phyloP scores from a whole-genome alignment of 2,329 filamentous ascomycete species.

The Fusarium hostae region DNA sequence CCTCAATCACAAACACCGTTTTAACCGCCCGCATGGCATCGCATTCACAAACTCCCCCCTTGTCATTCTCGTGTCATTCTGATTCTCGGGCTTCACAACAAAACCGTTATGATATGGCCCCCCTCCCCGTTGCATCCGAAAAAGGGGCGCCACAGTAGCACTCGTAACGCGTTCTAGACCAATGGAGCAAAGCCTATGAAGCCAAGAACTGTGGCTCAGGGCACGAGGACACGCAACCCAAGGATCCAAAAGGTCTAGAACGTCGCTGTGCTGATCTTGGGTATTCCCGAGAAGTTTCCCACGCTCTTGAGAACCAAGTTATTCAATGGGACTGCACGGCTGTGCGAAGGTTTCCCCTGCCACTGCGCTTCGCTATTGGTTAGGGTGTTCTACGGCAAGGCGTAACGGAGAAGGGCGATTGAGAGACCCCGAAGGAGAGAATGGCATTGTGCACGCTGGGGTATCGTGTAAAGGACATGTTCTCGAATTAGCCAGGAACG shows the following conservation, averaged over 20 bases:
- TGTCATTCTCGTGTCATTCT: constrained; percentile 1
- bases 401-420: constrained; percentile 11
- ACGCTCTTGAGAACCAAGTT: background rate
- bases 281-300: constrained; percentile 43
- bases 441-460: constrained; percentile 1
- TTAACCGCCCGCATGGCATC: background rate
- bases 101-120: constrained; percentile 21
- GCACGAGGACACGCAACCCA: constrained; percentile 34
- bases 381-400: background rate
- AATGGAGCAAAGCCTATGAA: background rate
- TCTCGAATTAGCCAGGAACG: constrained; percentile 19
- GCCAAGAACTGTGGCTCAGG: constrained; percentile 37
- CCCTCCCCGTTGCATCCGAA: constrained; percentile 28
- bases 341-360: background rate
- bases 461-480: background rate
- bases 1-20: constrained; percentile 12
- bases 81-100: constrained; percentile 4
- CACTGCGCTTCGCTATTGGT: constrained; percentile 13
- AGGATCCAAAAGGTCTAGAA: constrained; percentile 14
- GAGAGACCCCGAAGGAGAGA: background rate
- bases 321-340: constrained; percentile 1
- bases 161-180: constrained; percentile 29
- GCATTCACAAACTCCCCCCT: background rate
- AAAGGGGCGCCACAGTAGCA: constrained; percentile 21
- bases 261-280: constrained; percentile 11